These are phyloP conservation scores for Coemansia sp. DNA, from an alignment of 192 early-diverging fungal genomes.

Conservation along the genomic window DNA sequence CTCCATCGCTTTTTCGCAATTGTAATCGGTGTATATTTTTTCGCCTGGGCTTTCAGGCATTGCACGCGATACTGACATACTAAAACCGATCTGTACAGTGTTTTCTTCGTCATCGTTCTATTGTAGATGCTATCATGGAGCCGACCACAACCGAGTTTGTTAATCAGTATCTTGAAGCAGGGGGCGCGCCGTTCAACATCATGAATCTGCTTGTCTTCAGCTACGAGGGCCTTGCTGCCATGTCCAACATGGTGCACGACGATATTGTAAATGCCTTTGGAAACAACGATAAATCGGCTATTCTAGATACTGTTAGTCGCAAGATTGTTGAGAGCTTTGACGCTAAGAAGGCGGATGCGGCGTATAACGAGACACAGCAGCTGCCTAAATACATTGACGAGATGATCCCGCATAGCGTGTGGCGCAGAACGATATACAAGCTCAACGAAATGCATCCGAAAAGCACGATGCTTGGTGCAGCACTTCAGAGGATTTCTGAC, in stretches of 20 bases:
- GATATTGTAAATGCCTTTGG: conserved; percentile 22
- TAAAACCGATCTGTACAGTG: no score
- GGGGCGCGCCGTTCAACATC: conserved; percentile 52
- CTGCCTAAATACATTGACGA: conserved; percentile 60
- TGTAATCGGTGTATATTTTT: no score
- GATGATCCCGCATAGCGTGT: conserved; percentile 64
- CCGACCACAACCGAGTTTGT: conserved; percentile 35
- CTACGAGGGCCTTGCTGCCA: conserved; percentile 51
- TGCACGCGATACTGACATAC: no score
- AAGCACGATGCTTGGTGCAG: conserved; percentile 65
- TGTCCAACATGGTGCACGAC: conserved; percentile 36
- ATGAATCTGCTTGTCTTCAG: conserved; percentile 42
- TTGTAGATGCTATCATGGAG: conserved; percentile 57
- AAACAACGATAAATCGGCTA: conserved; percentile 8
- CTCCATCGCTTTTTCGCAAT: no score
- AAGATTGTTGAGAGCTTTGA: conserved; percentile 67
- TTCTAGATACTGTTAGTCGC: conserved; percentile 56
- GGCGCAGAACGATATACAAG: conserved; percentile 70
- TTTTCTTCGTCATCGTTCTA: not conserved
- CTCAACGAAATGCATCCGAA: conserved; percentile 65
- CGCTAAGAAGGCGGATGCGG: conserved; percentile 56
- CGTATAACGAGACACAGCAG: conserved; percentile 55
- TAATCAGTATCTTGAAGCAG: conserved; percentile 44
- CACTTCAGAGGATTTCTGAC: conserved; percentile 69
- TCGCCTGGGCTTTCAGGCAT: no score